Evolutionary conservation across 2,329 filamentous ascomycete genomes (phyloP), one percentile per base, ranked within the genome.

Genomic region (Pezicula carpinea): DNA sequence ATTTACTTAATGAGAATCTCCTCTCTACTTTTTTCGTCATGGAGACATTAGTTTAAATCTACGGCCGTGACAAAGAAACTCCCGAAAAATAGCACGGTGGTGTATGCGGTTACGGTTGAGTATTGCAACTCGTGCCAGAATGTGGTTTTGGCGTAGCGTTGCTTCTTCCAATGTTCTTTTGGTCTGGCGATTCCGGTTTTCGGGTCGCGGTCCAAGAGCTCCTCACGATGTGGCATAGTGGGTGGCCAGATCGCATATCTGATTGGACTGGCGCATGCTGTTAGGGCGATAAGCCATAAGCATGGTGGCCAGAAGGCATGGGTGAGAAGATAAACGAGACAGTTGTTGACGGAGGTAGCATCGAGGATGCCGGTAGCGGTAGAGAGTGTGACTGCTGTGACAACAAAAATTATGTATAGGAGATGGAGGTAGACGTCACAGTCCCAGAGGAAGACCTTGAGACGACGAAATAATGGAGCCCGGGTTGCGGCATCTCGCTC

Each of bases 281-380:
- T 47, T 18, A 52, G 26, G 8, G 38, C 38, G 23, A 53, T 43
- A 4, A 59, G 39, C 76, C 77, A 81, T 21, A 79, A 65, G 36
- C 82, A 56, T 0, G 80, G 80, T 5, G 79, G 79, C 80, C 80
- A 83, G 64, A 76, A 77, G 11, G 77, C 77, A 59, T 82, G 78
- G 0, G 78, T 81, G 34, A 83, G 59, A 4, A 84, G 66, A 53
- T 71, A 73, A 40, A 75, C 58, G 14, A 57, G 46, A 14, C 49
- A 36, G 10, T 49, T 46, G 32, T 53, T 45, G 10, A 50, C 14
- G 0, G 35, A 36, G 5, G 40, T 4, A 14, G 75, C 75, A 56
- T 80, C 75, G 0, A 75, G 77, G 40, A 82, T 57, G 53, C 71
- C 71, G 46, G 73, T 59, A 13, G 80, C 65, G n/a, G 72, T 63